phyloP scores from a whole-genome alignment of 1,139 yeast species.

The Hyphopichia fennica region DNA sequence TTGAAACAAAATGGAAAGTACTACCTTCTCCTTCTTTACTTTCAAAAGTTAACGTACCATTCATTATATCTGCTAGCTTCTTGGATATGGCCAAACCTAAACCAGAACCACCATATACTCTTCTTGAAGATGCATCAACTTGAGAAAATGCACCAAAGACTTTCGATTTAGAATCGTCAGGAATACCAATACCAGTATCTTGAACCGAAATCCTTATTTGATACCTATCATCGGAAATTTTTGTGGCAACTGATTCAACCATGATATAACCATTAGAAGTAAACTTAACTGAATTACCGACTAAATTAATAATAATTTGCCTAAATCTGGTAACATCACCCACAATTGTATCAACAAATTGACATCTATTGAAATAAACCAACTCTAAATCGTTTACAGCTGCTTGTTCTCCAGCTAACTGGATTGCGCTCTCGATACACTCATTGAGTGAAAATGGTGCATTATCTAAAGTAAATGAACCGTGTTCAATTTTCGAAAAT shows the following conservation, averaged over 20 bases:
- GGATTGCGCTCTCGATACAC: conserved; percentile 54
- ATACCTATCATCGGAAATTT: conserved; percentile 32
- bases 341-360: conserved; percentile 39
- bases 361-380: conserved; percentile 47
- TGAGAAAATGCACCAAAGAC: conserved; percentile 62
- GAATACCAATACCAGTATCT: conserved; percentile 67
- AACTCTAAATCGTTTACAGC: conserved; percentile 47
- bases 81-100: conserved; percentile 61
- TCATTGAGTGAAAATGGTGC: conserved; percentile 52
- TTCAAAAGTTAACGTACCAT: conserved; percentile 53
- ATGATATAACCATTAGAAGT: conserved; percentile 49
- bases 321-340: conserved; percentile 56
- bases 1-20: conserved; percentile 44
- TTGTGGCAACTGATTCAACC: conserved; percentile 35
- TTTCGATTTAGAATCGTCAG: conserved; percentile 45
- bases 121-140: conserved; percentile 58
- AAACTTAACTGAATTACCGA: conserved; percentile 60
- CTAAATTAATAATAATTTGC: conserved; percentile 54
- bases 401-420: conserved; percentile 54
- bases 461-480: conserved; percentile 47
- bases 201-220: conserved; percentile 45
- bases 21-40: conserved; percentile 55
- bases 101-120: conserved; percentile 63
- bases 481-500: conserved; percentile 58
- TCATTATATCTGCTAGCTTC: conserved; percentile 59